phyloP scores from a whole-genome alignment of 148 eudicot genomes.

The Drosera capensis region DNA sequence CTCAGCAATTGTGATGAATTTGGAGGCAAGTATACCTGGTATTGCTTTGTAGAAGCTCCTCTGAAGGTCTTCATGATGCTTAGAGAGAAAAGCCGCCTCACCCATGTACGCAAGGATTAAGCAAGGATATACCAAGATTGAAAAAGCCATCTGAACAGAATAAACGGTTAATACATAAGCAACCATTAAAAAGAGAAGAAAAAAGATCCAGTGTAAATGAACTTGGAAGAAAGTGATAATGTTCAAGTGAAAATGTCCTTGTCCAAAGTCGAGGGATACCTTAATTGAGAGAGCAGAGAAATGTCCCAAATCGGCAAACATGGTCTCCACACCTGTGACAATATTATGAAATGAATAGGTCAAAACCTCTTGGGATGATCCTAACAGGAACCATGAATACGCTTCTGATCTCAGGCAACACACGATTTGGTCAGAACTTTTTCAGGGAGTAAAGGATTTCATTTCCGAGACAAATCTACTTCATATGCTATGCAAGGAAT shows the following conservation, averaged over 20 bases:
- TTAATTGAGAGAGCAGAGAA: conserved; percentile 47
- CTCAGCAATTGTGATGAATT: neutral
- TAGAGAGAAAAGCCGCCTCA: conserved; percentile 54
- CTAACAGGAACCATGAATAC: too few relatives aligned
- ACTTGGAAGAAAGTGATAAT: neutral
- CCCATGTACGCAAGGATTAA: conserved; percentile 56
- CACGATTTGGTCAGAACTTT: too few relatives aligned
- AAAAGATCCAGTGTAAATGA: too few relatives aligned
- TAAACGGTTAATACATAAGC: neutral
- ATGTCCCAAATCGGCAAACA: conserved; percentile 73
- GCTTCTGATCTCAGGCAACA: too few relatives aligned
- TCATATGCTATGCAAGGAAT: too few relatives aligned
- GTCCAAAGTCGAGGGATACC: conserved; percentile 14
- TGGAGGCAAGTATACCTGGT: conserved; percentile 45
- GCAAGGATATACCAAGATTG: conserved; percentile 43
- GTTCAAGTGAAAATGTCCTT: neutral
- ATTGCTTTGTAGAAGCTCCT: conserved; percentile 55
- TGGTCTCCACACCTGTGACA: conserved; percentile 43
- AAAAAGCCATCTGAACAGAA: conserved; percentile 36
- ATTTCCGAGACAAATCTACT: too few relatives aligned
- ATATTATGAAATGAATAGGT: conserved; percentile 5
- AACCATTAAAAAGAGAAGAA: too few relatives aligned
- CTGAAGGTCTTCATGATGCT: conserved; percentile 43
- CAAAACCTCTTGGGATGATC: too few relatives aligned
- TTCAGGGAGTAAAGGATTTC: too few relatives aligned